Percentiles rank a stretch among this genome's conserved stretches.
Evolutionary conservation across 1,139 yeast genomes (phyloP).

Genomic region (Protomyces lactucae-debilis): DNA sequence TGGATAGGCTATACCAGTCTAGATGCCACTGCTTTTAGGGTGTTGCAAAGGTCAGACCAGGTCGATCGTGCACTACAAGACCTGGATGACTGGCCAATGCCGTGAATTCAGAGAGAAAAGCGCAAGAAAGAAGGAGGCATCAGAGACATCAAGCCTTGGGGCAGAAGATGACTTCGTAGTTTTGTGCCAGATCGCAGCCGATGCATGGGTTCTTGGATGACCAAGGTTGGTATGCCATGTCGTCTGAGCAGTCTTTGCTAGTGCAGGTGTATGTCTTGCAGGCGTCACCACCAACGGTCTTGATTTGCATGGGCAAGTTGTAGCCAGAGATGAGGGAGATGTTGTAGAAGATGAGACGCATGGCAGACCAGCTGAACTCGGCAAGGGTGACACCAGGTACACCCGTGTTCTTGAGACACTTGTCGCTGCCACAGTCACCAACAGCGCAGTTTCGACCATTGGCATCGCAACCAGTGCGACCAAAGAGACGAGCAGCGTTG

Average conservation of each 20-base stretch:
- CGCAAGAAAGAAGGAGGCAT: too few relatives aligned
- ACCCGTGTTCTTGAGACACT: constrained; percentile 13
- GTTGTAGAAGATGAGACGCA: constrained; percentile 22
- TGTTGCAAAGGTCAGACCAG: too few relatives aligned
- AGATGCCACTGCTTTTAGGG: too few relatives aligned
- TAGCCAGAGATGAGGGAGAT: constrained; percentile 20
- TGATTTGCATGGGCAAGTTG: constrained; percentile 23
- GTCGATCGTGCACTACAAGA: too few relatives aligned
- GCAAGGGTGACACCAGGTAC: constrained; percentile 23
- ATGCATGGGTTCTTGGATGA: constrained; percentile 17
- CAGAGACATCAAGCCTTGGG: background rate
- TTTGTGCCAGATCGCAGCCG: constrained; percentile 9
- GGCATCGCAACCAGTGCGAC: constrained; percentile 15
- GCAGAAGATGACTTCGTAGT: constrained; percentile 16
- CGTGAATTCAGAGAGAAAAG: too few relatives aligned
- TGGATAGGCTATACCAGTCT: too few relatives aligned
- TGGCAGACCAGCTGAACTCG: constrained; percentile 26
- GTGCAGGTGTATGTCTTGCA: constrained; percentile 20
- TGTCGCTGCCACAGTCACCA: constrained; percentile 23
- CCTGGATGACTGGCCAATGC: too few relatives aligned
- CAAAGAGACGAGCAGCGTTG: constrained; percentile 24
- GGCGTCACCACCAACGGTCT: background rate
- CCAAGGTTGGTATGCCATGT: constrained; percentile 15
- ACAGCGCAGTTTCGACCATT: constrained; percentile 12
- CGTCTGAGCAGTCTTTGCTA: constrained; percentile 10